These are phyloP conservation scores for Saposhnikovia divaricata DNA, from an alignment of 129 eudicot species.

Conservation along the genomic window DNA sequence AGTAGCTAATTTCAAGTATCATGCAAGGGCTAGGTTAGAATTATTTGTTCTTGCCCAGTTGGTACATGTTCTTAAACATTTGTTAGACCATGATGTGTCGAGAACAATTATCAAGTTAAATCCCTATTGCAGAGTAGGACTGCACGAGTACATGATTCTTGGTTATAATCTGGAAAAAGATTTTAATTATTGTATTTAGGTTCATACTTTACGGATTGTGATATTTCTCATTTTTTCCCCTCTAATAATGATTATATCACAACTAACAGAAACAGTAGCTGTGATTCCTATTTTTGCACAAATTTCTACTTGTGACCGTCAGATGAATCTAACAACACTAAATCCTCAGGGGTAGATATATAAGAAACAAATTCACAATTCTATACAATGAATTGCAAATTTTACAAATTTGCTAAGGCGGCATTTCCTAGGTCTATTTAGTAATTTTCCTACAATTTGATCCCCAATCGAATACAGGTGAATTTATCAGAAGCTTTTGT, in stretches of 20 bases:
- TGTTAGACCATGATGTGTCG: neutral
- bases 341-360: neutral
- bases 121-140: neutral
- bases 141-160: neutral
- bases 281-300: neutral
- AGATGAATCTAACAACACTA: neutral
- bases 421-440: no score
- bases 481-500: neutral
- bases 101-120: neutral
- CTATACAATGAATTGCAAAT: neutral
- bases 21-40: neutral
- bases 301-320: neutral
- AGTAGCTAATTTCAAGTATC: neutral
- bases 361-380: neutral
- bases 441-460: neutral
- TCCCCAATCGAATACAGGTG: neutral
- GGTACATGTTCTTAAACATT: neutral
- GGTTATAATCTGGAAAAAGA: neutral
- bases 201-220: neutral
- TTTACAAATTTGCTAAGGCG: neutral
- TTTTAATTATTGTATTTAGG: neutral
- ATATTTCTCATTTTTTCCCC: neutral
- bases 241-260: neutral
- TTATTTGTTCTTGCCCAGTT: neutral
- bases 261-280: neutral